Evolutionary conservation across 345 rosid genomes (phyloP), one percentile per base, ranked within the genome.

Genomic region (Linum trigynum): DNA sequence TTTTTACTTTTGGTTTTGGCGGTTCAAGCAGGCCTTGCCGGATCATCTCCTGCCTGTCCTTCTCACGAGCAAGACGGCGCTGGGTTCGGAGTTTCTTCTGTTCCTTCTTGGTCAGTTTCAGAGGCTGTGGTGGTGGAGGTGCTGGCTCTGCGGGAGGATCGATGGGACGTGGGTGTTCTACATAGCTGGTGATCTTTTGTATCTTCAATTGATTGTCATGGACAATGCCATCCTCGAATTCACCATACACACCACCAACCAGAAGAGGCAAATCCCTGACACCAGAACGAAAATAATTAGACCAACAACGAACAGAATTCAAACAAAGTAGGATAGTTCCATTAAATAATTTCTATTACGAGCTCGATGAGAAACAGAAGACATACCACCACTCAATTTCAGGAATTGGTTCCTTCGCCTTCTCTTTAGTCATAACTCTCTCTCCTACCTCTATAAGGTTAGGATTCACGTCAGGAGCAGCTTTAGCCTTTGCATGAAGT

Each of bases 311-410:
- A 12, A 32, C 43, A 62, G 59, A 38, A 39, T 6, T 5, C n/a
- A 41, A 39, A 0, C 3, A 11, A 32, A 0, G 11, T 23, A 23
- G 0, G 32, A 23, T 1, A 23, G 32, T 23, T 23, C 32, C 32
- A 23, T 23, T 23, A 23, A 23, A 23, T 23, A 23, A 23, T 23
- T 23, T 23, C 32, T 23, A 23, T 23, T 23, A 23, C 32, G 7
- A 38, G 10, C 15, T 7, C 10, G 61, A 57, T 2, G 66, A 23
- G n/a, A 2, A 32, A 39, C 5, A 0, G 40, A 55, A 35, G 68
- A 79, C 99, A 70, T 81, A 94, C 99, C 99, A 94, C 99, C 97
- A 90, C 74, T 94, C 99, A 67, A 80, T 71, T 71, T 90, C 97
- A 55, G 95, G 99, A 70, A 90, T 85, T 62, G 68, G 72, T 1